These are phyloP conservation scores for Boletus eberwhitei DNA, from an alignment of 768 basidiomycete genomes.

Conservation along the genomic window DNA sequence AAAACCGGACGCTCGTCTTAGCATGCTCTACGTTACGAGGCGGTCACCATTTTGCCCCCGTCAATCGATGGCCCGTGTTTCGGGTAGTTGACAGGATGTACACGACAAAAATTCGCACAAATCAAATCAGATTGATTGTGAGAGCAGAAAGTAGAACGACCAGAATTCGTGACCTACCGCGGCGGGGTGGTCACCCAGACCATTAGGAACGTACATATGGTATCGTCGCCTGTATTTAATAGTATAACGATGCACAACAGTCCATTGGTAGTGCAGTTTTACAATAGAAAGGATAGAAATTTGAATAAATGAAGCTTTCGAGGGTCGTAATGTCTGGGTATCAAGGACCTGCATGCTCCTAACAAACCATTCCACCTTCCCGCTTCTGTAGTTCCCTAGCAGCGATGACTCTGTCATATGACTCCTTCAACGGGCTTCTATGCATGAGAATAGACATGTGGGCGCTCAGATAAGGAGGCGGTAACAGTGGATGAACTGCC, in stretches of 20 bases:
- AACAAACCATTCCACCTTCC: slow-evolving; percentile 4
- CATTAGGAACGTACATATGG: not conserved
- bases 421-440: slow-evolving; percentile 65
- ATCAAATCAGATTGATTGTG: too few species aligned
- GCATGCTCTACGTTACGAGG: too few species aligned
- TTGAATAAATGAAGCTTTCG: slow-evolving; percentile 22
- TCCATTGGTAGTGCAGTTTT: slow-evolving; percentile 19
- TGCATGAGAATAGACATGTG: slow-evolving; percentile 67
- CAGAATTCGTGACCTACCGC: too few species aligned
- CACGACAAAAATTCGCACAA: too few species aligned
- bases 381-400: slow-evolving; percentile 45
- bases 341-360: slow-evolving; percentile 12
- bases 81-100: too few species aligned
- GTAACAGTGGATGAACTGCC: slow-evolving; percentile 65
- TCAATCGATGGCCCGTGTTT: too few species aligned
- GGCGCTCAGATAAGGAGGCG: slow-evolving; percentile 65
- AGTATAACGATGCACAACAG: slow-evolving; percentile 9
- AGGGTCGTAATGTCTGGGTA: slow-evolving; percentile 18
- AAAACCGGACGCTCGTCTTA: too few species aligned
- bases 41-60: too few species aligned
- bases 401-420: slow-evolving; percentile 60
- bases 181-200: not conserved
- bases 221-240: slow-evolving; percentile 8
- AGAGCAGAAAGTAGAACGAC: too few species aligned
- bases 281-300: slow-evolving; percentile 28